These are phyloP conservation scores for Arachnopeziza araneosa DNA, from an alignment of 2,329 filamentous ascomycete genomes.

Conservation along the genomic window DNA sequence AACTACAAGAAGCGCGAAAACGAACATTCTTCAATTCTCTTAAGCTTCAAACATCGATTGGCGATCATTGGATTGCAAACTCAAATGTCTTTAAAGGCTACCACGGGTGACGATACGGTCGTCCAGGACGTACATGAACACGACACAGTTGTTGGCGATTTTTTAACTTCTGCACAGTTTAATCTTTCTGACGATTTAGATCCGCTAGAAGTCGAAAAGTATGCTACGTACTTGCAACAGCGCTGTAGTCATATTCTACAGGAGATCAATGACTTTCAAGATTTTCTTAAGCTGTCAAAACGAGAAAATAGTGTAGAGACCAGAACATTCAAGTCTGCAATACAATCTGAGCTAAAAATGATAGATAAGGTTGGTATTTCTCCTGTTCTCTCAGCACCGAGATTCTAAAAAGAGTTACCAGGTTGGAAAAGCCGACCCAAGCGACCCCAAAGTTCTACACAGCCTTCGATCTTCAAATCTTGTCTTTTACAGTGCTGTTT, in stretches of 20 bases:
- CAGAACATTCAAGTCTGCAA: conserved; percentile 41
- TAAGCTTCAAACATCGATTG: too few species aligned
- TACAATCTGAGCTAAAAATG: conserved; percentile 42
- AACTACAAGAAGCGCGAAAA: too few species aligned
- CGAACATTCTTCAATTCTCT: too few species aligned
- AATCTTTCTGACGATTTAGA: background rate
- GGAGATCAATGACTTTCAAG: conserved; percentile 41
- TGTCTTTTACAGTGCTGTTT: conserved; percentile 58
- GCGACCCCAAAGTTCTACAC: conserved; percentile 39
- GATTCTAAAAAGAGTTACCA: conserved; percentile 8
- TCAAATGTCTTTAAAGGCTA: background rate
- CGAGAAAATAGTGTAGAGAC: conserved; percentile 44
- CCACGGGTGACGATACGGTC: too few species aligned
- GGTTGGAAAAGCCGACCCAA: conserved; percentile 22
- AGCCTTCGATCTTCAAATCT: conserved; percentile 60
- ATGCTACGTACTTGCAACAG: conserved; percentile 24
- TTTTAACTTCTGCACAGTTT: too few species aligned
- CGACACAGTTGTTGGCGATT: background rate
- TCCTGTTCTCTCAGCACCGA: background rate
- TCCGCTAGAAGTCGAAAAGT: background rate
- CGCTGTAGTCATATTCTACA: conserved; percentile 33
- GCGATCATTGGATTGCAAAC: background rate
- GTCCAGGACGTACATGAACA: background rate
- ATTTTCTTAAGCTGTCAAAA: conserved; percentile 35
- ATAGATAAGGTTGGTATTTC: conserved; percentile 37